phyloP scores from a whole-genome alignment of 2,329 filamentous ascomycete genomes.

The Cladophialophora bantiana region DNA sequence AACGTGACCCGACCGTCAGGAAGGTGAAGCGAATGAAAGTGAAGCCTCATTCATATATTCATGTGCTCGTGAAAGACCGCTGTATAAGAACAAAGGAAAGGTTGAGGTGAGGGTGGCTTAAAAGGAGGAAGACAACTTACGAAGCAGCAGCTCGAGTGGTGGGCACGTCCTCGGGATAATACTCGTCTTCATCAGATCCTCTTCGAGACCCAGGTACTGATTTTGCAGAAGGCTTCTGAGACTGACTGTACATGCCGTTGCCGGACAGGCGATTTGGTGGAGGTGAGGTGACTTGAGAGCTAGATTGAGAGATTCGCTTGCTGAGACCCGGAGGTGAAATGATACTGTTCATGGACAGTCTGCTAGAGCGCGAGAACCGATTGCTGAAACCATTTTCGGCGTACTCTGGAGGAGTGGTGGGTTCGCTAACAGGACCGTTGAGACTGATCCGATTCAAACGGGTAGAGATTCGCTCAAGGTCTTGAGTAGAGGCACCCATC shows the following conservation, averaged over 20 bases:
- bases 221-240: constrained; percentile 74
- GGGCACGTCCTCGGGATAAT: constrained; percentile 66
- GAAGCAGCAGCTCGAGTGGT: constrained; percentile 76
- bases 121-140: constrained; percentile 64
- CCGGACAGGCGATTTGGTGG: constrained; percentile 68
- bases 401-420: constrained; percentile 94
- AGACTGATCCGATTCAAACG: constrained; percentile 51
- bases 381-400: constrained; percentile 80
- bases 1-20: neutral
- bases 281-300: constrained; percentile 81
- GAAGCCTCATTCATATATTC: neutral
- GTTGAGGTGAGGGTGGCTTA: constrained; percentile 9
- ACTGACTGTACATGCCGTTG: constrained; percentile 40
- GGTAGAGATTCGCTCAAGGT: constrained; percentile 83
- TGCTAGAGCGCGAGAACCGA: constrained; percentile 81
- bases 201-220: constrained; percentile 86
- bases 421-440: constrained; percentile 82
- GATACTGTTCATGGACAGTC: constrained; percentile 88
- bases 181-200: constrained; percentile 89
- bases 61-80: constrained; percentile 3
- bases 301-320: constrained; percentile 75
- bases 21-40: constrained; percentile 22
- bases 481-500: constrained; percentile 76
- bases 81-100: neutral
- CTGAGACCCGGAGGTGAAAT: constrained; percentile 79